These are phyloP conservation scores for Pterocarpus santalinus DNA, from an alignment of 306 rosid genomes.

Conservation along the genomic window DNA sequence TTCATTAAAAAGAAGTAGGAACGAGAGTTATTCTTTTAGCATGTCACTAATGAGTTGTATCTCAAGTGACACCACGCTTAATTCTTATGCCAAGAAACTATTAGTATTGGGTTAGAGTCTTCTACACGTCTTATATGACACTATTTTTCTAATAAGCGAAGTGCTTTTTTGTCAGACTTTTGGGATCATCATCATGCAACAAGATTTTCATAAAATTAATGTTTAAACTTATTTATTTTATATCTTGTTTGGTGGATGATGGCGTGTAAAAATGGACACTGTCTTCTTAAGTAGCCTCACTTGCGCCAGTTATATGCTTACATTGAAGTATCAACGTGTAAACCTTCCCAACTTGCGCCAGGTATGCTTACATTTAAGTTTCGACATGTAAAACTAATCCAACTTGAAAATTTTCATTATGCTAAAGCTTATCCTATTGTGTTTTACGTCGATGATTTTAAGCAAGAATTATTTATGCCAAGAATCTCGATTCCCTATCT, in stretches of 20 bases:
- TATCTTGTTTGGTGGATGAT: slow-evolving; percentile 34
- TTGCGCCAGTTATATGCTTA: neutral
- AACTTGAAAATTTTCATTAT: slow-evolving; percentile 9
- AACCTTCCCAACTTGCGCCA: neutral
- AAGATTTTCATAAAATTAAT: neutral
- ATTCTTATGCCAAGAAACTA: no score
- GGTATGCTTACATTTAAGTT: slow-evolving; percentile 5
- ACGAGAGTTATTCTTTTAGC: neutral
- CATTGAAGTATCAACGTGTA: neutral
- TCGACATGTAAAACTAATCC: slow-evolving; percentile 37
- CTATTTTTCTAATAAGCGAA: neutral
- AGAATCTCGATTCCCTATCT: neutral
- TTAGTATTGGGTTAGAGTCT: no score
- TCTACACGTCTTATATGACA: no score
- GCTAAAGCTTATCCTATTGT: neutral
- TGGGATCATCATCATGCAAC: slow-evolving; percentile 24
- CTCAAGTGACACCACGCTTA: no score
- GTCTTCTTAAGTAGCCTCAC: neutral
- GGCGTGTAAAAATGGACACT: slow-evolving; percentile 34
- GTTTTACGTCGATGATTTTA: neutral
- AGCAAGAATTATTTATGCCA: neutral
- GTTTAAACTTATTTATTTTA: neutral
- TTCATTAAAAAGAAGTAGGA: neutral
- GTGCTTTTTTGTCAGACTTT: neutral
- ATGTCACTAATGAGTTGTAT: neutral